A percentile compares a stretch with the other conserved stretches of the same genome.
phyloP scores from a whole-genome alignment of 106 monocot genomes.

The Acanthochlamys bracteata region DNA sequence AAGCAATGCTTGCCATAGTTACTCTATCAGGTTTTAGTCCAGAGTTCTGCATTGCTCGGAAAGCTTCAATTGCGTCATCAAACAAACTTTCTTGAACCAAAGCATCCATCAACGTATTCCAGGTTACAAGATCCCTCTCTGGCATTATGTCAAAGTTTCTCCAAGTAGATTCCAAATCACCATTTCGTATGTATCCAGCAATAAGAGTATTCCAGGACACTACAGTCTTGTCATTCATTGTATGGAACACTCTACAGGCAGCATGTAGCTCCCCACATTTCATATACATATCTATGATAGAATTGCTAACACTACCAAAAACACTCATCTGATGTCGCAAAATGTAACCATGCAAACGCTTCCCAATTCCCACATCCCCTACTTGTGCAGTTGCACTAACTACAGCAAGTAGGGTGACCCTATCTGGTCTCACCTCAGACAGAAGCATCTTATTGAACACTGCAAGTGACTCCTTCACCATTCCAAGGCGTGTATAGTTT shows the following conservation, averaged over 20 bases:
- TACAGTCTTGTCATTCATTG: constrained; percentile 18
- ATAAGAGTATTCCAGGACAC: constrained; percentile 35
- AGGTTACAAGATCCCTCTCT: constrained; percentile 23
- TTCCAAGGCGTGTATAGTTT: constrained; percentile 22
- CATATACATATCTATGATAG: constrained; percentile 38
- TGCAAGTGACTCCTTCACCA: constrained; percentile 13
- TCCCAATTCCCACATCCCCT: constrained; percentile 11
- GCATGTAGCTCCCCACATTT: constrained; percentile 21
- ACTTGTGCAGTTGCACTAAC: constrained; percentile 23
- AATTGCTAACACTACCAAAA: constrained; percentile 24
- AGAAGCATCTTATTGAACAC: constrained; percentile 25
- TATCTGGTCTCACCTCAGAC: constrained; percentile 13
- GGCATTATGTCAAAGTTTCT: constrained; percentile 27
- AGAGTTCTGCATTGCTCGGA: constrained; percentile 16
- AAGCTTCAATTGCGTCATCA: constrained; percentile 21
- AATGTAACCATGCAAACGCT: constrained; percentile 26
- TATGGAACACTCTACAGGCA: constrained; percentile 16
- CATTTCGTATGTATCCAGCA: constrained; percentile 22
- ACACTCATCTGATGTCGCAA: constrained; percentile 15
- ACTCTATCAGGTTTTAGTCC: constrained; percentile 15
- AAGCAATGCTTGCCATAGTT: constrained; percentile 20
- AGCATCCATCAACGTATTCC: constrained; percentile 30
- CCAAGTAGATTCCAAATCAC: constrained; percentile 21
- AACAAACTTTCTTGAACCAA: constrained; percentile 16
- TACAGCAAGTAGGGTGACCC: constrained; percentile 19